These are phyloP conservation scores for Pseudocercospora fuligena DNA, from an alignment of 2,329 filamentous ascomycete genomes.

Conservation along the genomic window DNA sequence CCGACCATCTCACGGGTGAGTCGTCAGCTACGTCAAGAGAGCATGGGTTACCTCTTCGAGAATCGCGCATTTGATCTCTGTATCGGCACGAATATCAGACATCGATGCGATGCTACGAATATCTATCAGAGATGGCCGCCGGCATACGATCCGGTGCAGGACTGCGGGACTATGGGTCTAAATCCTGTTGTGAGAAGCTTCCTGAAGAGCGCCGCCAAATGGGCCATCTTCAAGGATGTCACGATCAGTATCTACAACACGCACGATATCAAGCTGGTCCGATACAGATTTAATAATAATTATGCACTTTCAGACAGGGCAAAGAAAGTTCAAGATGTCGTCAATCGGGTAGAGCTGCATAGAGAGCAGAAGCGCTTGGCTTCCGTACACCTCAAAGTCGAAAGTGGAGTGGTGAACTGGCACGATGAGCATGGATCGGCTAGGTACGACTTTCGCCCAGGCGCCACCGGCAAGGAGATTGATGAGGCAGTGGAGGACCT, in stretches of 20 bases:
- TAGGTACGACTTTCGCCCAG: background rate
- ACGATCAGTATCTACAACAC: background rate
- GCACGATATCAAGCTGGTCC: background rate
- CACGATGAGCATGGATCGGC: background rate
- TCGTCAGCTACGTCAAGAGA: background rate
- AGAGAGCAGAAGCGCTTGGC: background rate
- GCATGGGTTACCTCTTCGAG: slow-evolving; percentile 5
- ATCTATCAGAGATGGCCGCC: background rate
- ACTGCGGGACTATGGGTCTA: background rate
- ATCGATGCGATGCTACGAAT: background rate
- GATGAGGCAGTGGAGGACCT: background rate
- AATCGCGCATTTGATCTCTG: background rate
- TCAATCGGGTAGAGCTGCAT: background rate
- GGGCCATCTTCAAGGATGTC: background rate
- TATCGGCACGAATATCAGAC: background rate
- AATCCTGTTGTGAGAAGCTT: background rate
- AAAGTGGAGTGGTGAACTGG: background rate
- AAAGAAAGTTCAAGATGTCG: too few species aligned
- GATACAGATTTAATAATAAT: background rate
- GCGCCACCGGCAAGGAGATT: background rate
- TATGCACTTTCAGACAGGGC: too few species aligned
- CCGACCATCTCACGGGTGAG: background rate
- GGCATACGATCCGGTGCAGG: background rate
- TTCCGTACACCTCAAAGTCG: background rate
- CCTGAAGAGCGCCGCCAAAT: background rate